phyloP scores from a whole-genome alignment of 2,329 filamentous ascomycete genomes.

The Drechslerella stenobrocha region DNA sequence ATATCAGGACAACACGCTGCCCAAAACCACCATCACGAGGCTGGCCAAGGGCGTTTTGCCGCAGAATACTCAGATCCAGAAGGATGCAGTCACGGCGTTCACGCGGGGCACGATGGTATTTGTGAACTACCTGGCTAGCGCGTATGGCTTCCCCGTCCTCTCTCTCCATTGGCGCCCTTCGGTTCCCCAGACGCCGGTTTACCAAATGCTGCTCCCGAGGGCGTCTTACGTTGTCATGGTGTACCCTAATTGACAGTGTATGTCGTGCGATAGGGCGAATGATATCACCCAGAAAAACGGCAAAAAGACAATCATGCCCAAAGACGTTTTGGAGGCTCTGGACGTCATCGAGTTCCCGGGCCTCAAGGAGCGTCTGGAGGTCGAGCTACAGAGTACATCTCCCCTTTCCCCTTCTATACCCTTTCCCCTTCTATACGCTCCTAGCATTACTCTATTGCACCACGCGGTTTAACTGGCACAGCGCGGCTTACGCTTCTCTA shows the following conservation, averaged over 20 bases:
- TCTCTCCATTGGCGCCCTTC: not conserved
- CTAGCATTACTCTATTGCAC: not conserved
- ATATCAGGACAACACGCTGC: constrained; percentile 70
- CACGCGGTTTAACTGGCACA: not conserved
- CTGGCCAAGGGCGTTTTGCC: constrained; percentile 79
- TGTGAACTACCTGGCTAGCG: constrained; percentile 74
- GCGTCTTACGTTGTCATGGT: too few species aligned
- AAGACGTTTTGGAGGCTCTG: constrained; percentile 91
- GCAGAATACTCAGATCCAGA: constrained; percentile 68
- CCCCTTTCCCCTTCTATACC: not conserved
- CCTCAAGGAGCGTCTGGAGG: constrained; percentile 78
- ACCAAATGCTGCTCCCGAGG: too few species aligned
- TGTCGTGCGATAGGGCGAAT: too few species aligned
- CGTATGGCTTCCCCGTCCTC: constrained; percentile 60
- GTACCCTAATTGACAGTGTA: too few species aligned
- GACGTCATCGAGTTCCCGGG: constrained; percentile 83
- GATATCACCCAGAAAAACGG: constrained; percentile 66
- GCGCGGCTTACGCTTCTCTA: constrained; percentile 50
- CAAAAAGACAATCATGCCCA: constrained; percentile 62
- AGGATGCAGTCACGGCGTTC: constrained; percentile 76
- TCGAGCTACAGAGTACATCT: constrained; percentile 66
- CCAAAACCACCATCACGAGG: constrained; percentile 78
- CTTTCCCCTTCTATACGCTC: not conserved
- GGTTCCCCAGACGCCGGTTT: not conserved
- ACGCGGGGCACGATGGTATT: constrained; percentile 82